Base-by-base conservation (phyloP, 768 basidiomycete genomes). In the Glaciozyma martinii region DNA sequence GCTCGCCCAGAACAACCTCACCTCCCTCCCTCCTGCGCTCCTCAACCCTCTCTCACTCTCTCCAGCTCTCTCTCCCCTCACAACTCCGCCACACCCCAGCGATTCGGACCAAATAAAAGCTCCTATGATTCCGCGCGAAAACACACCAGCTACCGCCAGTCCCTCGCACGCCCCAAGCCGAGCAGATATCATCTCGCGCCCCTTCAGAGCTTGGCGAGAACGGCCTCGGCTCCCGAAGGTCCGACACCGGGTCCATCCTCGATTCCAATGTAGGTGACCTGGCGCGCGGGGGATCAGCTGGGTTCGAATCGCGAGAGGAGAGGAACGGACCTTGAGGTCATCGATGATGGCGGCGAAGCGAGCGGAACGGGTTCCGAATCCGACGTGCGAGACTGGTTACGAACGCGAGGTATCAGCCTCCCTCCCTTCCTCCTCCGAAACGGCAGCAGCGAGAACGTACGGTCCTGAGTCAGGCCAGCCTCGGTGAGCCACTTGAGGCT, bases 281-380 rank as follows among this genome's bases (percentile, higher is more conserved):
- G n/a, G n/a, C n/a, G 57, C 5, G 29, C 4, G 25, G 5, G 27
- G 19, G 25, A 42, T 49, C 16, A 27, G 44, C 15, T 12, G 2
- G 18, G 9, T 27, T 37, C 33, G 21, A 21, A 16, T 4, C 44
- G 59, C 16, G 54, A 60, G 63, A 56, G 63, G 47, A 43, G 62
- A 25, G 21, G 40, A 46, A 19, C 57, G 44, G 37, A 75, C 72
- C 65, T 71, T 71, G 56, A 72, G 66, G 62, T 74, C 72, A 55
- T 75, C 73, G 37, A 75, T 44, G 49, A 75, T 53, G 56, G 69
- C 13, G 23, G 71, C 72, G 49, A 70, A 76, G 43, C 86, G 73
- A 76, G 76, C 76, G 42, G 85, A 85, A 59, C 86, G 84, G 50
- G 78, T 71, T 27, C 85, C 85, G 46, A 87, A 71, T 9, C 83